phyloP scores from a whole-genome alignment of 108 stramenopile genomes.

The Pseudonitzschia multistriata region DNA sequence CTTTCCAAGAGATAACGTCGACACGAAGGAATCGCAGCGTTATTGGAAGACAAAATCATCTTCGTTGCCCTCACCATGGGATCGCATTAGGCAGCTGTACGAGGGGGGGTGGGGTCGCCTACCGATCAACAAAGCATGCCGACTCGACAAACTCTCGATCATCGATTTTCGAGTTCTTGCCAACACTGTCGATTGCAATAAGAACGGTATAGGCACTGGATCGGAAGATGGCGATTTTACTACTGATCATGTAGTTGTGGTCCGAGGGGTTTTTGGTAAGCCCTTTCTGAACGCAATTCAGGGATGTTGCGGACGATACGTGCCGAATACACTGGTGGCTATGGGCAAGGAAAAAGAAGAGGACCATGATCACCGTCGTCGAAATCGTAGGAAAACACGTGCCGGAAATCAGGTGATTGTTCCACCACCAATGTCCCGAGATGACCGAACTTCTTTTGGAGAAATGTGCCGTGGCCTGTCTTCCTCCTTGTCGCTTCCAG shows the following conservation, averaged over 20 bases:
- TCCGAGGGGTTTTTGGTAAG: conserved; percentile 67
- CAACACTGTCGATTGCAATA: neutral
- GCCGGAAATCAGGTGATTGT: conserved; percentile 20
- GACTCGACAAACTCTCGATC: neutral
- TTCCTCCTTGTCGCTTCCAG: conserved; percentile 67
- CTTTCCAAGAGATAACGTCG: conserved; percentile 78
- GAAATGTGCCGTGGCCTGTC: conserved; percentile 37
- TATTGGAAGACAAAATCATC: conserved; percentile 55
- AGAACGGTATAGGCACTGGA: conserved; percentile 2
- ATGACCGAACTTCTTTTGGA: conserved; percentile 29
- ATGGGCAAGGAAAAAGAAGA: conserved; percentile 2
- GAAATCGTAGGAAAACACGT: conserved; percentile 37
- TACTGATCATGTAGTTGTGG: conserved; percentile 40
- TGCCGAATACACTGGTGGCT: neutral
- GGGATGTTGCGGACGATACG: conserved; percentile 33
- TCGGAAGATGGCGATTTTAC: conserved; percentile 3
- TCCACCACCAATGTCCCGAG: conserved; percentile 43
- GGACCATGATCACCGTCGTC: conserved; percentile 15
- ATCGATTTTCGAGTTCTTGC: neutral
- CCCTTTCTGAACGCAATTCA: conserved; percentile 58
- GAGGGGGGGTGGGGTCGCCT: conserved; percentile 44
- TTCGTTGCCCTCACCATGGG: conserved; percentile 4
- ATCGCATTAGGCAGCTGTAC: conserved; percentile 10
- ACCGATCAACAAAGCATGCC: neutral
- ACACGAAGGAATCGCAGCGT: conserved; percentile 44